Conservation (phyloP, 1,284 basidiomycete genomes). For the Mycena sp. region DNA sequence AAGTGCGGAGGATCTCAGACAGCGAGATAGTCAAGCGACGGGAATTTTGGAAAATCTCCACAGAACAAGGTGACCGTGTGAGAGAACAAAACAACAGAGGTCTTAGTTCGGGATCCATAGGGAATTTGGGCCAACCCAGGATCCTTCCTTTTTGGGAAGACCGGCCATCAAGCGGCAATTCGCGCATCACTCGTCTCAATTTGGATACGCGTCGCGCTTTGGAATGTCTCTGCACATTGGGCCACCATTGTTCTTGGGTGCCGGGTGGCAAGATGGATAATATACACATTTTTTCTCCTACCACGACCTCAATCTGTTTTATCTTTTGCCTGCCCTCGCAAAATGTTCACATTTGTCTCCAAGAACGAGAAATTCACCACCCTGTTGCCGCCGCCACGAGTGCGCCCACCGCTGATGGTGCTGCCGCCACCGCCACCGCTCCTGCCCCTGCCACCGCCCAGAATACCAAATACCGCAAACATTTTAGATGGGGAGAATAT, state of each 20-base stretch:
- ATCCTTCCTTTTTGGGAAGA: background rate
- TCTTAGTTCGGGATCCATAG: too few species aligned
- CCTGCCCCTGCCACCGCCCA: background rate
- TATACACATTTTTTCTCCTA: background rate
- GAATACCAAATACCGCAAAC: too few species aligned
- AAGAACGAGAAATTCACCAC: background rate
- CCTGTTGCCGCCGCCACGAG: background rate
- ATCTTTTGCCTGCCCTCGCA: background rate
- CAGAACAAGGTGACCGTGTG: too few species aligned
- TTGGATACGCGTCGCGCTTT: background rate
- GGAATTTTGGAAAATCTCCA: too few species aligned
- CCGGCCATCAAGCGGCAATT: background rate
- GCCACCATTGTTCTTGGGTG: background rate
- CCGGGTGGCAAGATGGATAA: background rate
- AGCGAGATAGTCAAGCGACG: too few species aligned
- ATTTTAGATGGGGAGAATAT: background rate
- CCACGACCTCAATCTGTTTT: background rate
- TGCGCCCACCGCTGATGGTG: background rate
- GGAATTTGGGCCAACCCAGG: too few species aligned
- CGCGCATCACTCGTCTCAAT: background rate
- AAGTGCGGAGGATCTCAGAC: too few species aligned
- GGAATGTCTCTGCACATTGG: background rate
- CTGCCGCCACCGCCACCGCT: background rate
- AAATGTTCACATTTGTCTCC: background rate
- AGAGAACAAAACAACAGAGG: too few species aligned